These are phyloP conservation scores for Diaporthe sp. DNA, from an alignment of 2,329 filamentous ascomycete genomes.

Conservation along the genomic window DNA sequence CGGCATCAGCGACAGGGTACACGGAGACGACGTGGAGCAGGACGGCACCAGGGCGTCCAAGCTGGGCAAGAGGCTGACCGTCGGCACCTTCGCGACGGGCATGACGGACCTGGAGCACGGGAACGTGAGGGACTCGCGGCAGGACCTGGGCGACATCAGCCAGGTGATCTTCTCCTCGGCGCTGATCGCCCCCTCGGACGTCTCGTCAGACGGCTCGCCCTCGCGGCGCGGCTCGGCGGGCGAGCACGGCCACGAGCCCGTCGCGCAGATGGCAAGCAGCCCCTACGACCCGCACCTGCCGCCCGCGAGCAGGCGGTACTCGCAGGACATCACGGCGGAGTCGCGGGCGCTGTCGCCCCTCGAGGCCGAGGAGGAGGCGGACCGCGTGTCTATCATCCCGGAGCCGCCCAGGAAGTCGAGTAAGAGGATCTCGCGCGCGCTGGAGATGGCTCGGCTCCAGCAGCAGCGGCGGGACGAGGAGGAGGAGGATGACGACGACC, in stretches of 20 bases:
- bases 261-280: background rate
- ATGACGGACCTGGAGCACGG: slow-evolving; percentile 13
- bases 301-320: slow-evolving; percentile 15
- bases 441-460: slow-evolving; percentile 14
- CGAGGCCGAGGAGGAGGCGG: slow-evolving; percentile 32
- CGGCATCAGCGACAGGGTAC: background rate
- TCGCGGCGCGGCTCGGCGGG: slow-evolving; percentile 30
- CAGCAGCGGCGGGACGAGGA: slow-evolving; percentile 10
- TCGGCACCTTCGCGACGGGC: slow-evolving; percentile 28
- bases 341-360: slow-evolving; percentile 31
- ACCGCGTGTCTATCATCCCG: slow-evolving; percentile 30
- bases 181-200: slow-evolving; percentile 37
- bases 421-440: slow-evolving; percentile 29
- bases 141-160: slow-evolving; percentile 25
- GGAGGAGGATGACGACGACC: slow-evolving; percentile 26
- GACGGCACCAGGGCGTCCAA: background rate
- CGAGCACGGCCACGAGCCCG: slow-evolving; percentile 10
- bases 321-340: slow-evolving; percentile 37
- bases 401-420: slow-evolving; percentile 30
- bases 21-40: background rate
- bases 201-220: slow-evolving; percentile 27
- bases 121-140: slow-evolving; percentile 2
- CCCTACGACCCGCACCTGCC: background rate
- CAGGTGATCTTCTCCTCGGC: slow-evolving; percentile 29
- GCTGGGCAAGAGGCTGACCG: slow-evolving; percentile 33